Evolutionary conservation across 169 alveolate species (phyloP).

Genomic region (Plasmodium gonderi): DNA sequence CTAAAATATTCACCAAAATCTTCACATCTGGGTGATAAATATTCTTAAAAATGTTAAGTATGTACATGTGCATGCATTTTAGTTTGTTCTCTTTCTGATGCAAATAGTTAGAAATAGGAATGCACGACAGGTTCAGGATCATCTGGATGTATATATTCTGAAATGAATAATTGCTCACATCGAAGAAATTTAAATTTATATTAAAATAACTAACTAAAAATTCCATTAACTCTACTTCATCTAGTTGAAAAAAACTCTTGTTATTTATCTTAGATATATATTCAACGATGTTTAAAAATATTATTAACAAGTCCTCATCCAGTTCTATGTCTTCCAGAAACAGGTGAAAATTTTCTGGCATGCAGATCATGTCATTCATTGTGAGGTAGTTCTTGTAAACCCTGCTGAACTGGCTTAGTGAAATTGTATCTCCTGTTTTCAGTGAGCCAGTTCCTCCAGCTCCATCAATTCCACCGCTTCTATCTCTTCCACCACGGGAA

Average conservation of each 20-base stretch:
- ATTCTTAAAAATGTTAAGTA: conserved; percentile 33
- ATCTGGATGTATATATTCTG: conserved; percentile 25
- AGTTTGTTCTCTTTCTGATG: conserved; percentile 49
- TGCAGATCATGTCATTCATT: background rate
- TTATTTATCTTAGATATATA: conserved; percentile 29
- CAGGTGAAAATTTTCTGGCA: background rate
- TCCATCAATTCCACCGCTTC: background rate
- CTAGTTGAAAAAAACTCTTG: conserved; percentile 43
- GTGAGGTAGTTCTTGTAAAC: background rate
- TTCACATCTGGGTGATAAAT: conserved; percentile 42
- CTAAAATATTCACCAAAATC: conserved; percentile 14
- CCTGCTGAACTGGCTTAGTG: background rate
- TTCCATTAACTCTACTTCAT: conserved; percentile 32
- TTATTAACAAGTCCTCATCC: conserved; percentile 11
- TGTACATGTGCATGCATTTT: conserved; percentile 28
- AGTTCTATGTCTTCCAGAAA: background rate
- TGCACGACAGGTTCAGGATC: conserved; percentile 21
- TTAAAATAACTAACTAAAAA: conserved; percentile 39
- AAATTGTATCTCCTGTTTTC: too few species aligned
- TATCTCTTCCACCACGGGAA: background rate
- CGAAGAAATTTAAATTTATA: conserved; percentile 26
- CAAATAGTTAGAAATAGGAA: conserved; percentile 46
- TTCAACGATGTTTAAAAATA: conserved; percentile 46
- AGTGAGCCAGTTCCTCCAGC: background rate
- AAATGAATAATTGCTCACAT: conserved; percentile 23